Percentiles rank a stretch among this genome's conserved stretches.
These are phyloP conservation scores for Cyberlindnera japonica DNA, from an alignment of 805 yeast species.

Conservation along the genomic window DNA sequence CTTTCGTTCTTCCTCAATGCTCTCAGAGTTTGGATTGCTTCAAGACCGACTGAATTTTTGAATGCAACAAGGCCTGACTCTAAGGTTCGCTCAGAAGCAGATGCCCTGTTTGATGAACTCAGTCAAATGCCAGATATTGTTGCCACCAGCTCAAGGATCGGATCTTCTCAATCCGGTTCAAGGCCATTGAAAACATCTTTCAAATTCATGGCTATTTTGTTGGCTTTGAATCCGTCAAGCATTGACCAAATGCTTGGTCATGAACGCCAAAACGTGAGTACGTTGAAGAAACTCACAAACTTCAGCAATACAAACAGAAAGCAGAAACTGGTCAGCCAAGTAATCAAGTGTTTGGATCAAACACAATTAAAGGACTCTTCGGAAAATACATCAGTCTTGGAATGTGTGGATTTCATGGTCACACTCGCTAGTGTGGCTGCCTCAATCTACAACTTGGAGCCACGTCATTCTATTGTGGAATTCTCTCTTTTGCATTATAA, in stretches of 20 bases:
- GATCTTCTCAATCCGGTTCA: conserved; percentile 6
- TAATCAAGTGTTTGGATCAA: conserved; percentile 20
- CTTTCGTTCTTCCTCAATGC: conserved; percentile 45
- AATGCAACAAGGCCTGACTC: conserved; percentile 23
- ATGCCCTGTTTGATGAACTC: conserved; percentile 35
- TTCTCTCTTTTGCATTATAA: conserved; percentile 26
- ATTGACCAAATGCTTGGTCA: conserved; percentile 26
- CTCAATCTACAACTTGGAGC: conserved; percentile 25
- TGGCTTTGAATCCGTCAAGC: conserved; percentile 32
- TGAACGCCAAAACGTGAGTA: conserved; percentile 11
- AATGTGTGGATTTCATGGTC: conserved; percentile 31
- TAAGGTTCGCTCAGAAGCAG: conserved; percentile 28
- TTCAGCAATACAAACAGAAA: conserved; percentile 22
- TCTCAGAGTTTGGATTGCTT: conserved; percentile 45
- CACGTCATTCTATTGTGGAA: conserved; percentile 27
- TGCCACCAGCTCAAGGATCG: conserved; percentile 7
- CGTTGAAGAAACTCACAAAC: conserved; percentile 24
- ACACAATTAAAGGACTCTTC: conserved; percentile 16
- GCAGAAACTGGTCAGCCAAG: conserved; percentile 20
- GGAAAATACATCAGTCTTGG: conserved; percentile 24
- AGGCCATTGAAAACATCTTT: conserved; percentile 29
- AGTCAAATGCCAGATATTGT: conserved; percentile 28
- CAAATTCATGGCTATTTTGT: conserved; percentile 32
- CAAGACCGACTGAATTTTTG: conserved; percentile 45
- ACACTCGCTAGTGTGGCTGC: conserved; percentile 33